A percentile compares a stretch with the other conserved stretches of the same genome.
These are phyloP conservation scores for Acer yangbiense DNA, from an alignment of 345 rosid species.

Conservation along the genomic window DNA sequence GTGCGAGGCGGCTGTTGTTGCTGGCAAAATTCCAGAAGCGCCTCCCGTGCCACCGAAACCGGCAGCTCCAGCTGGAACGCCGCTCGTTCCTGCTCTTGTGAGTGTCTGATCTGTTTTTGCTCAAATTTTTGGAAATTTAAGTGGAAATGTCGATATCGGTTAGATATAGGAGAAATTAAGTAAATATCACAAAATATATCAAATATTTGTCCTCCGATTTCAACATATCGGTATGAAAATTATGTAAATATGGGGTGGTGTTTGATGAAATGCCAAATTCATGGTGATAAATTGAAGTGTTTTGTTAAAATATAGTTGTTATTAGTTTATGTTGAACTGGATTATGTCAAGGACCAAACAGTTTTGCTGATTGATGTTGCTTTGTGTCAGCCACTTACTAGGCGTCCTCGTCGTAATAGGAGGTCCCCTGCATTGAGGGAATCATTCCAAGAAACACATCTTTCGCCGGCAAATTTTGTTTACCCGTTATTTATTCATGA, in stretches of 20 bases:
- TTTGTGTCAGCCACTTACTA: slow-evolving; percentile 58
- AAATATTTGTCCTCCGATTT: no score
- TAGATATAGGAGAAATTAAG: no score
- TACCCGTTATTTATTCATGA: slow-evolving; percentile 96
- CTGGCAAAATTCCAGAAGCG: slow-evolving; percentile 77
- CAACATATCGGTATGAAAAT: no score
- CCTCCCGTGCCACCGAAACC: slow-evolving; percentile 86
- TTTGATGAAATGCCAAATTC: background rate
- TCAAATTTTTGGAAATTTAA: no score
- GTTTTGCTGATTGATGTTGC: slow-evolving; percentile 6
- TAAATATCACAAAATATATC: no score
- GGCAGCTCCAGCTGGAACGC: slow-evolving; percentile 82
- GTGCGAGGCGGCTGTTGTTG: slow-evolving; percentile 89
- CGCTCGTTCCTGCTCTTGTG: slow-evolving; percentile 63
- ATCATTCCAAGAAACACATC: slow-evolving; percentile 80
- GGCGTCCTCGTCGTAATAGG: slow-evolving; percentile 89
- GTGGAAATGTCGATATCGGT: no score
- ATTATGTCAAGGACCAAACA: no score
- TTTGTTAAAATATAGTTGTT: no score
- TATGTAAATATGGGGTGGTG: no score
- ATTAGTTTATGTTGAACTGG: background rate
- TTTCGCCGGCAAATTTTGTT: slow-evolving; percentile 87
- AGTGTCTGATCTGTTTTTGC: slow-evolving; percentile 22
- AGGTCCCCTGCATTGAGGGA: slow-evolving; percentile 66
- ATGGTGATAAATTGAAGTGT: no score